Evolutionary conservation across 106 monocot genomes (phyloP).

Genomic region (Gastrodia elata): DNA sequence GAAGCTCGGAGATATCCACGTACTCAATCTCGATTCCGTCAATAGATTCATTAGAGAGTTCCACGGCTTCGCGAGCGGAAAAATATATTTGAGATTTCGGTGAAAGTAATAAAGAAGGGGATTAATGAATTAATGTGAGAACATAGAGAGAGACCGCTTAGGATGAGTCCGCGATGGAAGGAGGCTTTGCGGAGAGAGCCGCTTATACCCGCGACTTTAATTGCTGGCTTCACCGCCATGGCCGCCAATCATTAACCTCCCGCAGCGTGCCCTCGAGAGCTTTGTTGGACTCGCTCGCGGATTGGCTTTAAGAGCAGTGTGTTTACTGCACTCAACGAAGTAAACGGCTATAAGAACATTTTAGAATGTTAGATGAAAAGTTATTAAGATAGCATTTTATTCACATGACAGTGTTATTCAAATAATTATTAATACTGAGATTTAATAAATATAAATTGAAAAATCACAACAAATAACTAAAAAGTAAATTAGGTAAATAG

Average conservation of each 20-base stretch:
- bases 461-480: too few species aligned
- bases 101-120: background rate
- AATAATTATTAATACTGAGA: too few species aligned
- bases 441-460: too few species aligned
- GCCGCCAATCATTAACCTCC: background rate
- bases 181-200: conserved; percentile 55
- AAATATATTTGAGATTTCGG: background rate
- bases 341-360: too few species aligned
- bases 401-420: too few species aligned
- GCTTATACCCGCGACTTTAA: conserved; percentile 41
- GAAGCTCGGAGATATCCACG: conserved; percentile 32
- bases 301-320: too few species aligned
- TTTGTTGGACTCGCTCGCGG: too few species aligned
- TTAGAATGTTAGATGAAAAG: too few species aligned
- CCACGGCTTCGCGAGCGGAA: conserved; percentile 17
- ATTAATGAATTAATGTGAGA: too few species aligned
- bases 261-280: background rate
- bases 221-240: conserved; percentile 5
- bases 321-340: too few species aligned
- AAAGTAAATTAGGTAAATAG: too few species aligned
- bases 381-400: too few species aligned
- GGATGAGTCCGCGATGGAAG: conserved; percentile 43
- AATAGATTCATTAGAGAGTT: conserved; percentile 32
- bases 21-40: conserved; percentile 28
- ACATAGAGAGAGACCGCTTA: conserved; percentile 18